Percentiles rank a stretch among this genome's conserved stretches.
phyloP scores from a whole-genome alignment of 2,329 filamentous ascomycete species.

The Diaporthe citri region DNA sequence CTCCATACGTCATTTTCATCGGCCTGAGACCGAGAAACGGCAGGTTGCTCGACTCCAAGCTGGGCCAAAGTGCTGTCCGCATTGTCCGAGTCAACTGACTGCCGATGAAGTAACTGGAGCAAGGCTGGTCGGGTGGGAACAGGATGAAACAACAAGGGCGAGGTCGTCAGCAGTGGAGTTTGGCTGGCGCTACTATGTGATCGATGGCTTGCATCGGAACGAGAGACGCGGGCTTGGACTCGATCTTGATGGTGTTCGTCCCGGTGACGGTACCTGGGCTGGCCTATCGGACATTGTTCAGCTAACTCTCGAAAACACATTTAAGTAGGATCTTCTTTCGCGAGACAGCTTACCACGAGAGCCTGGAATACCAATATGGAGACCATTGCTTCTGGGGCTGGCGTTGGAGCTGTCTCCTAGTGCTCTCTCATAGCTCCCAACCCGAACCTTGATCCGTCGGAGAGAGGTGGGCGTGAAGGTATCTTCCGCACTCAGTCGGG shows the following conservation, averaged over 20 bases:
- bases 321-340: background rate
- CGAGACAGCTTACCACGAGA: constrained; percentile 25
- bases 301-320: no score
- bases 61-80: constrained; percentile 45
- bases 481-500: constrained; percentile 2
- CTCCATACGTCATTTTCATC: constrained; percentile 46
- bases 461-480: constrained; percentile 13
- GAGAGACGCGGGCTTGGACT: background rate
- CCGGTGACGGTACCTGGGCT: background rate
- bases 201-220: background rate
- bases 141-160: constrained; percentile 41
- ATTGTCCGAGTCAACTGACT: constrained; percentile 39
- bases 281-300: background rate
- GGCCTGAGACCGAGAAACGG: constrained; percentile 42
- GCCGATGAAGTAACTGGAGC: constrained; percentile 26
- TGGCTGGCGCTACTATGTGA: constrained; percentile 18
- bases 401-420: constrained; percentile 42
- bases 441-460: constrained; percentile 48
- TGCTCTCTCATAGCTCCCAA: constrained; percentile 52
- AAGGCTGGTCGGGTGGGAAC: constrained; percentile 40
- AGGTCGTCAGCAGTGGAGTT: constrained; percentile 17
- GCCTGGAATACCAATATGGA: background rate
- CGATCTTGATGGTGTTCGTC: background rate
- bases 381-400: constrained; percentile 24
- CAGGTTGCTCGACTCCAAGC: constrained; percentile 40